phyloP scores from a whole-genome alignment of 208 protist species.

The Blechomonas ayalai region DNA sequence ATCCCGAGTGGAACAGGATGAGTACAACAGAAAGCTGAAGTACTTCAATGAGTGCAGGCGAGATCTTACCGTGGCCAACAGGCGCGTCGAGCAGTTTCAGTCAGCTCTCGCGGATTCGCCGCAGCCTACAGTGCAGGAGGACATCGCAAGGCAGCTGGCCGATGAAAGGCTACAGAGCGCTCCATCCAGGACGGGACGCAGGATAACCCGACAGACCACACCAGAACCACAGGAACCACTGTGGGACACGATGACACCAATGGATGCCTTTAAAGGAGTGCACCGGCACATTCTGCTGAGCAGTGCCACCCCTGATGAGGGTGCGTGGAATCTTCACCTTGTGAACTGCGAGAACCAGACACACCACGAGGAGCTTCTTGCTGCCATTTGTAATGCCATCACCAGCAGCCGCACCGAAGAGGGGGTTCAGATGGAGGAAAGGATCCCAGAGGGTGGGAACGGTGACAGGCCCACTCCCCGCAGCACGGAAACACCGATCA shows the following conservation, averaged over 20 bases:
- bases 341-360: background rate
- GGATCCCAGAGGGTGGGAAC: background rate
- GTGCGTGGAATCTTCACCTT: background rate
- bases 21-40: conserved; percentile 69
- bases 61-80: conserved; percentile 29
- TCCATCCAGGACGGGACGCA: too few relatives aligned
- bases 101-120: conserved; percentile 3
- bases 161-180: too few relatives aligned
- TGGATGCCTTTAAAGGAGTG: conserved; percentile 3
- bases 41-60: conserved; percentile 75
- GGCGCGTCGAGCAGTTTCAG: conserved; percentile 16
- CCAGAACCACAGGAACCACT: too few relatives aligned
- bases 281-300: too few relatives aligned
- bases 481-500: background rate
- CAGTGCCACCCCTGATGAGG: too few relatives aligned
- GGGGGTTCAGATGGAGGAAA: background rate
- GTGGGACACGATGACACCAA: background rate
- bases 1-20: conserved; percentile 26
- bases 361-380: too few relatives aligned
- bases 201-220: too few relatives aligned
- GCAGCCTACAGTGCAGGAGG: conserved; percentile 21
- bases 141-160: conserved; percentile 4
- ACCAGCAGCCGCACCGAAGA: too few relatives aligned
- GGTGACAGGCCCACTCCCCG: too few relatives aligned
- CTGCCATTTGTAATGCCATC: too few relatives aligned